Evolutionary conservation across 257 asterid species (phyloP), one percentile per base, ranked within the genome.

Genomic region (Plantago elongata): DNA sequence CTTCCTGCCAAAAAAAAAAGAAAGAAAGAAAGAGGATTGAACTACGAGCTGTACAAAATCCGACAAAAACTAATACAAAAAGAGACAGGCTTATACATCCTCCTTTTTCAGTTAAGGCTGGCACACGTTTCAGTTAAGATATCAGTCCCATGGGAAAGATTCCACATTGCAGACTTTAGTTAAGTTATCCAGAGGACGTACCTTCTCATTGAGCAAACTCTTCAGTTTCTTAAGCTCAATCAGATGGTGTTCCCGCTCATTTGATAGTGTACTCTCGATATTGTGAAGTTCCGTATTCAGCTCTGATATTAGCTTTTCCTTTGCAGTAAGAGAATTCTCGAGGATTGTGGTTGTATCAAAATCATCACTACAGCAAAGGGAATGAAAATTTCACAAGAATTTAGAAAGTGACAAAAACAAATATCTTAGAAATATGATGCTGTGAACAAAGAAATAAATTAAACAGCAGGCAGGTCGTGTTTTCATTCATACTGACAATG

Each of bases 241-340:
- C 73, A 93, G 56, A 74, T 89, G 86, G 60, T 72, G 40, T 69
- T 87, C 99, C 60, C 95, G 88, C 71, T 93, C 97, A 79, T 75
- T 76, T 45, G 96, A 82, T 62, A 93, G 72, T 68, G 92, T 80
- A 62, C 82, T 83, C 79, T 93, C 99, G 43, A 93, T 65, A 64
- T 86, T 87, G 75, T 89, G 99, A 72, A 93, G 96, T 75, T 93
- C 99, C 80, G 75, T 62, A 71, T 89, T 93, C 76, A 93, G 70
- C 62, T 87, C 99, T 69, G 99, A 89, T 61, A 93, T 89, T 61
- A 87, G 76, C 85, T 79, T 89, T 75, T 89, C 99, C 85, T 93
- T 93, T 65, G 92, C 88, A 78, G 60, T 83, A 49, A 93, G 84
- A 69, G 99, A 84, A 72, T 79, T 89, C 81, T 93, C 99, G 73